A percentile compares a stretch with the other conserved stretches of the same genome.
Conservation (phyloP, 768 basidiomycete species). For the Chlorophyllum brunneum region DNA sequence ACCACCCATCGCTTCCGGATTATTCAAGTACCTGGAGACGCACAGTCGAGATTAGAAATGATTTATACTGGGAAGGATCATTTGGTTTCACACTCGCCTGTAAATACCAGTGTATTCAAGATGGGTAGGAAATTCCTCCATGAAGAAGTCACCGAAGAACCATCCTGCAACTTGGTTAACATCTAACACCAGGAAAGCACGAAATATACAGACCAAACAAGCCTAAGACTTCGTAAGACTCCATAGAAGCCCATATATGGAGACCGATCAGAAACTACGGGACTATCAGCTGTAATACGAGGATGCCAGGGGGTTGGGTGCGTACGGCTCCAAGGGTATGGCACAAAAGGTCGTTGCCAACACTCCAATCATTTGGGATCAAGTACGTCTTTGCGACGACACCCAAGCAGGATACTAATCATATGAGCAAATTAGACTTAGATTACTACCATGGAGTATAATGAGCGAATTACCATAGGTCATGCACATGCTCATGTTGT, state of each 20-base stretch:
- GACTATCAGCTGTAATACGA: background rate
- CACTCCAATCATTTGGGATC: conserved; percentile 79
- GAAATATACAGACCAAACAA: conserved; percentile 64
- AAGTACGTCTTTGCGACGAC: conserved; percentile 90
- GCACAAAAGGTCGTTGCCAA: conserved; percentile 80
- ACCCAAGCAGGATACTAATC: conserved; percentile 74
- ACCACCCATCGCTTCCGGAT: conserved; percentile 94
- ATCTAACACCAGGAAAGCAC: background rate
- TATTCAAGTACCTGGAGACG: conserved; percentile 72
- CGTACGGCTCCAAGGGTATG: conserved; percentile 87
- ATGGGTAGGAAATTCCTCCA: conserved; percentile 86
- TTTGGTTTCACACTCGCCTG: conserved; percentile 42
- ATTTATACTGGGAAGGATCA: background rate
- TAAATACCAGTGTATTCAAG: conserved; percentile 97
- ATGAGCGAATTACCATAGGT: conserved; percentile 64
- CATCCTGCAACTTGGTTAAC: conserved; percentile 54
- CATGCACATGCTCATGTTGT: conserved; percentile 93
- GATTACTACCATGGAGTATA: conserved; percentile 4
- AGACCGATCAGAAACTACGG: conserved; percentile 74
- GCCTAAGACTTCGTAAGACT: conserved; percentile 91
- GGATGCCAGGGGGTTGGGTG: conserved; percentile 10
- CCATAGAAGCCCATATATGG: conserved; percentile 88
- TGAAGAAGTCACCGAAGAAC: conserved; percentile 98
- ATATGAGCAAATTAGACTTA: conserved; percentile 6
- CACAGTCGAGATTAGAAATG: background rate